A percentile compares a stretch with the other conserved stretches of the same genome.
Evolutionary conservation across 306 rosid genomes (phyloP).

Genomic region (Lathyrus tuberosus): DNA sequence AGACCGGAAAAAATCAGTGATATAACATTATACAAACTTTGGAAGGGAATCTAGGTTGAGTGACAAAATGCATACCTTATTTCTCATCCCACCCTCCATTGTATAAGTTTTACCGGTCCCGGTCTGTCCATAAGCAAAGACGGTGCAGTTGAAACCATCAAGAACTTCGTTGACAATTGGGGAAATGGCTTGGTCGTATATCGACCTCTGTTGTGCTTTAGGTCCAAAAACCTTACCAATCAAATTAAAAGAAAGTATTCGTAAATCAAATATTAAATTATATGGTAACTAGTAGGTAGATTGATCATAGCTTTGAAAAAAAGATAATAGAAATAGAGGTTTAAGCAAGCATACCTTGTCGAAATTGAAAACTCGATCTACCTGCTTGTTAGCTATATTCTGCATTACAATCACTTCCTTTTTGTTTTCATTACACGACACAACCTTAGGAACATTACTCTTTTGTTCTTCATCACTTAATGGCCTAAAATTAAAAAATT

Average conservation of each 20-base stretch:
- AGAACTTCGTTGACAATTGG: constrained; percentile 95
- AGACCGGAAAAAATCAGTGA: constrained; percentile 6
- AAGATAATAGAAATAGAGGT: background rate
- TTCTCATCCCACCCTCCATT: constrained; percentile 97
- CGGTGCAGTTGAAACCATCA: constrained; percentile 95
- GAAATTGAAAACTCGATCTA: constrained; percentile 79
- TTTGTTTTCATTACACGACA: constrained; percentile 77
- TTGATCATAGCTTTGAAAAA: background rate
- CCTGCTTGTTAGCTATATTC: constrained; percentile 83
- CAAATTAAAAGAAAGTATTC: constrained; percentile 1
- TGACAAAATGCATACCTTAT: constrained; percentile 59
- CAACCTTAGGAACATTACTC: constrained; percentile 59
- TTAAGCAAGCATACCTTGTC: constrained; percentile 68
- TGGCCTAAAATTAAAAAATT: constrained; percentile 57
- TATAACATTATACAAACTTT: background rate
- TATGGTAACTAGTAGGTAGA: constrained; percentile 1
- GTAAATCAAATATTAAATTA: background rate
- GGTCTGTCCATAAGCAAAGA: constrained; percentile 96
- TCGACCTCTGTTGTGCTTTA: constrained; percentile 83
- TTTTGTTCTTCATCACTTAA: constrained; percentile 75
- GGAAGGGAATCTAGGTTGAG: background rate
- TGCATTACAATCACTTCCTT: constrained; percentile 87
- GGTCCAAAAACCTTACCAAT: constrained; percentile 86
- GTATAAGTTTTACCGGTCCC: constrained; percentile 99
- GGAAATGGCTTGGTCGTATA: constrained; percentile 89